Percentiles rank a stretch among this genome's conserved stretches.
Conservation (phyloP, 257 asterid genomes). For the Nyctanthes arbortristis region DNA sequence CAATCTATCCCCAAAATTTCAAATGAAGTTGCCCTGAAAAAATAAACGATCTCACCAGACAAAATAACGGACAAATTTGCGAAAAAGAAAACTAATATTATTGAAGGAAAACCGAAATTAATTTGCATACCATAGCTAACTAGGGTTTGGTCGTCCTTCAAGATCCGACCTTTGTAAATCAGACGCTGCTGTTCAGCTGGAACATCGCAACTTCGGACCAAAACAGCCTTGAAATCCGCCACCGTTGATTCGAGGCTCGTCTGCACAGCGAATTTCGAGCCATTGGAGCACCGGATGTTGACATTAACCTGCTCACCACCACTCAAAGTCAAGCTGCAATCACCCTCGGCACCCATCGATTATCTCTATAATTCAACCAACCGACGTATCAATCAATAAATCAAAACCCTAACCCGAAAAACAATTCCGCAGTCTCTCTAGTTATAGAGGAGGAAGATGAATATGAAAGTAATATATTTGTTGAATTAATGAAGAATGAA, state of each 20-base stretch:
- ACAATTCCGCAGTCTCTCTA: too few relatives aligned
- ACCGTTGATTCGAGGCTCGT: conserved; percentile 56
- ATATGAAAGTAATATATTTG: too few relatives aligned
- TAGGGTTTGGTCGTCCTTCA: conserved; percentile 62
- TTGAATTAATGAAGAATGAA: too few relatives aligned
- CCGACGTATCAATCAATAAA: too few relatives aligned
- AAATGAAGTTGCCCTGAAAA: not conserved
- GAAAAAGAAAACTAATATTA: not conserved
- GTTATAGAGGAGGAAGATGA: too few relatives aligned
- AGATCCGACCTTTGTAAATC: conserved; percentile 62
- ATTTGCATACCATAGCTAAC: conserved; percentile 47
- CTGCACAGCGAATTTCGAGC: conserved; percentile 59
- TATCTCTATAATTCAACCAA: too few relatives aligned
- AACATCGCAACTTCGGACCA: conserved; percentile 54
- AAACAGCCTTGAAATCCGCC: conserved; percentile 44
- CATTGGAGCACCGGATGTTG: conserved; percentile 60
- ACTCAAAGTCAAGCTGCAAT: conserved; percentile 34
- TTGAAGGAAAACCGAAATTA: not conserved
- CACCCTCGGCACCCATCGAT: conserved; percentile 49
- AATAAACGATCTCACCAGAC: not conserved
- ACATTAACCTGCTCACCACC: conserved; percentile 48
- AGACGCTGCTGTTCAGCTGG: conserved; percentile 59
- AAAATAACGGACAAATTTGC: not conserved
- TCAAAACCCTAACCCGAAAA: conserved; percentile 1
- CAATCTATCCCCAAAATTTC: not conserved